Evolutionary conservation across 129 eudicot genomes (phyloP), one percentile per base, ranked within the genome.

Genomic region (Erigeron canadensis): DNA sequence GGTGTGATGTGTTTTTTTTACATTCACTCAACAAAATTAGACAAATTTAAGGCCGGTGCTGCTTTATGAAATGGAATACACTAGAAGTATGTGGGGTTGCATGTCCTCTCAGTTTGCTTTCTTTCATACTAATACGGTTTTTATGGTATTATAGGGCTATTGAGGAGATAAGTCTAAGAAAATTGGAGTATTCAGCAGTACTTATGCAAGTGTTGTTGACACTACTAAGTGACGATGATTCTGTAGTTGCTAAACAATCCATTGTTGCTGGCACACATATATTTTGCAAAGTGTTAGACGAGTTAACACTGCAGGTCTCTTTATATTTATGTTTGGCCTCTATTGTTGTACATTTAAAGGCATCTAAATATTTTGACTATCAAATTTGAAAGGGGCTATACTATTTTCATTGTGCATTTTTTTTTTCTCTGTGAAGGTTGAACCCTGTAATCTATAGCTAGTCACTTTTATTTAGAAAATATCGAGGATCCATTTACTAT

Each of bases 221-320:
- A 10, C 75, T 84, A 67, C 59, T 93, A 74, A 83, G 63, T 63
- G 98, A 93, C 77, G 56, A 78, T 45, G 89, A 85, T 77, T 71
- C 86, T 59, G 63, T 72, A 53, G 91, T 93, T 72, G 87, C 89
- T 45, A 84, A 83, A 67, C 93, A 86, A 76, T 80, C 98, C 75
- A 82, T 93, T 69, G 80, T 82, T 73, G 72, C 84, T 39, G 95
- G 95, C 78, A 84, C 84, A 54, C 84, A 85, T 62, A 72, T 92
- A 9, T 89, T 87, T 51, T 78, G 84, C 85, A 71, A 66, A 39
- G 85, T 87, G 76, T 56, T 93, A 80, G 86, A 89, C 43, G 96
- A 87, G 79, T 69, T 93, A 51, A 72, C 81, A 6, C 79, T 80
- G 63, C 98, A 92, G 98, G 98, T 89, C 70, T 67, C 43, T 80